Percentiles rank a stretch among this genome's conserved stretches.
Evolutionary conservation across 2,329 filamentous ascomycete genomes (phyloP).

Genomic region (Chaetomium strumarium): DNA sequence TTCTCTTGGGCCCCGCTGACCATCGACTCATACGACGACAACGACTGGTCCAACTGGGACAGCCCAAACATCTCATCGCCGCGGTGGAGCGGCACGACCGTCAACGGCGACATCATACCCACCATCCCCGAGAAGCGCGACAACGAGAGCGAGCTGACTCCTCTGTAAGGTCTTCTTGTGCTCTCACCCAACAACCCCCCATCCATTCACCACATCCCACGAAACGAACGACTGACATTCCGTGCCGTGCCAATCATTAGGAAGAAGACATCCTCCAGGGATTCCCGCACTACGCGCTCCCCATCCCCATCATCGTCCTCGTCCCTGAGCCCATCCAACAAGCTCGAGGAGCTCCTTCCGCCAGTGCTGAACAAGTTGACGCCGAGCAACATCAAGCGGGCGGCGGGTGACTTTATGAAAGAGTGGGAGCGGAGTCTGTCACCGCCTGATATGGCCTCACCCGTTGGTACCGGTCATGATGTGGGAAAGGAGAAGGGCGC

Average conservation of each 20-base stretch:
- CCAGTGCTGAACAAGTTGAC: constrained; percentile 65
- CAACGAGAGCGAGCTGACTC: constrained; percentile 41
- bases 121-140: constrained; percentile 43
- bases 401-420: constrained; percentile 78
- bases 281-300: constrained; percentile 2
- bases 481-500: constrained; percentile 11
- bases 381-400: constrained; percentile 72
- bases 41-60: constrained; percentile 62
- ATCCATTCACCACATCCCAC: not conserved
- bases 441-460: constrained; percentile 33
- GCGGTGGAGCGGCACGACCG: constrained; percentile 59
- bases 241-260: not conserved
- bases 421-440: constrained; percentile 83
- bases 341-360: constrained; percentile 56
- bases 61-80: constrained; percentile 48
- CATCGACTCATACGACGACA: constrained; percentile 53
- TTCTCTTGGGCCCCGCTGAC: constrained; percentile 57
- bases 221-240: no score
- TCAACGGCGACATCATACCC: constrained; percentile 41
- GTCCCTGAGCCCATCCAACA: constrained; percentile 28
- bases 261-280: constrained; percentile 28
- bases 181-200: not conserved
- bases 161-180: constrained; percentile 39
- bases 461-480: not conserved
- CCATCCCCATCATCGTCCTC: constrained; percentile 14